A percentile compares a stretch with the other conserved stretches of the same genome.
Conservation (phyloP, 2,329 filamentous ascomycete species). For the Apiospora koreana region DNA sequence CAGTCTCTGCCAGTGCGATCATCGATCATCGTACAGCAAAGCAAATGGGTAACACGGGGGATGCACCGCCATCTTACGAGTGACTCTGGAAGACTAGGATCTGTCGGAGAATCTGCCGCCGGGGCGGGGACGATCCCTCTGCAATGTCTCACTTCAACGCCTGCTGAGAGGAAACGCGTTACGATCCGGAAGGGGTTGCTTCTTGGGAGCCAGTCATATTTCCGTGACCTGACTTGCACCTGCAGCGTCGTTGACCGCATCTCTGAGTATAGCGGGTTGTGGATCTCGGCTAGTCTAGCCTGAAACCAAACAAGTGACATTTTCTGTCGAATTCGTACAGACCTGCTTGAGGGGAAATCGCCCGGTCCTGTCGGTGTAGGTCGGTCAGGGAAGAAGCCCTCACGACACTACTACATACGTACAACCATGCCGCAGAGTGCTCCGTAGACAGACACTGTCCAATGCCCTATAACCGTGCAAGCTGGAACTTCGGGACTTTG, state of each 20-base stretch:
- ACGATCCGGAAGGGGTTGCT: neutral
- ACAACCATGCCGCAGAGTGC: no score
- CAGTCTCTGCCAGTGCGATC: neutral
- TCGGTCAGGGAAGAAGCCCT: neutral
- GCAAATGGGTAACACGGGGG: neutral
- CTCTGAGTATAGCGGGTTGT: neutral
- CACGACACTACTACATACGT: no score
- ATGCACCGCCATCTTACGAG: neutral
- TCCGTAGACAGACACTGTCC: no score
- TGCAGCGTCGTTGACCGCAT: slow-evolving; percentile 7
- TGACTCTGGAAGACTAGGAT: neutral
- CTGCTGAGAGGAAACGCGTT: neutral
- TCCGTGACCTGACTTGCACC: neutral
- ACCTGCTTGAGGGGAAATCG: neutral
- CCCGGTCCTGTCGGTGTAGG: neutral
- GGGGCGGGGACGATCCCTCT: neutral
- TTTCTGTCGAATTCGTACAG: neutral
- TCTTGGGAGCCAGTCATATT: neutral
- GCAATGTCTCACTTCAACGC: slow-evolving; percentile 1
- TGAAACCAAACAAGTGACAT: neutral
- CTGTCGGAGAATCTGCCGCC: slow-evolving; percentile 7
- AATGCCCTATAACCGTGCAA: neutral
- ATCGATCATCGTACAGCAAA: neutral
- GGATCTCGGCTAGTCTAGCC: neutral
- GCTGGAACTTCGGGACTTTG: neutral